Base-by-base conservation (phyloP, 140 eudicot genomes). In the Stevia rebaudiana region DNA sequence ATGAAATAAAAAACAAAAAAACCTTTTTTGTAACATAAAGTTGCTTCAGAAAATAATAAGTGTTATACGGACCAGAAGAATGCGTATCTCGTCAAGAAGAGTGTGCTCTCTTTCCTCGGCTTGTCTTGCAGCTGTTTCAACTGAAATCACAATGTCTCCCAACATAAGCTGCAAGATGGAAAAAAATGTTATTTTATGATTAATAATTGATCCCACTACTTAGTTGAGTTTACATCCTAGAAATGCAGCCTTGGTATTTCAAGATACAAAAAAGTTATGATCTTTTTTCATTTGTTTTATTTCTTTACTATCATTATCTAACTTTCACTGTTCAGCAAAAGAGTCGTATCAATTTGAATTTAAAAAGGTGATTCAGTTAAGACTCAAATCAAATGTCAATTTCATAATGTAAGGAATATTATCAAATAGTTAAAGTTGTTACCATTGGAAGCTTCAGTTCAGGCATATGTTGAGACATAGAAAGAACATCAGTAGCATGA, bases 381-480 rank as follows among this genome's bases (percentile, higher is more conserved):
- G 13, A 43, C 52, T 65, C 44, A 23, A 52, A 53, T n/a, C 25
- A 28, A 53, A 39, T 58, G 39, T 59, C 10, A 49, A 17, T 42
- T 57, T 43, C 67, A 57, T 11, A 8, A 59, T 13, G 31, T 57
- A 68, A 28, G 65, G 44, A 43, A 3, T 39, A 13, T 19, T 25
- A 46, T 46, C 4, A 28, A n/a, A 25, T 11, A 12, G 42, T 39
- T 40, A 42, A 21, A 50, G 58, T 23, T 59, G 40, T 64, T 59
- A 92, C 98, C 80, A 85, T 65, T 22, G 96, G 98, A 79, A 87
- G 84, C 74, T 80, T 76, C 33, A 92, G 96, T 76, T 81, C 98
- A 24, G 98, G 98, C 7, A 87, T 77, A 79, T 92, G 98, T 70
- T 92, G 96, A 63, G 98, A 92, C 96, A 92, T 88, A 36, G 98